Evolutionary conservation across 495 filamentous ascomycete genomes (phyloP).

Genomic region (Lentithecium fluviatile): DNA sequence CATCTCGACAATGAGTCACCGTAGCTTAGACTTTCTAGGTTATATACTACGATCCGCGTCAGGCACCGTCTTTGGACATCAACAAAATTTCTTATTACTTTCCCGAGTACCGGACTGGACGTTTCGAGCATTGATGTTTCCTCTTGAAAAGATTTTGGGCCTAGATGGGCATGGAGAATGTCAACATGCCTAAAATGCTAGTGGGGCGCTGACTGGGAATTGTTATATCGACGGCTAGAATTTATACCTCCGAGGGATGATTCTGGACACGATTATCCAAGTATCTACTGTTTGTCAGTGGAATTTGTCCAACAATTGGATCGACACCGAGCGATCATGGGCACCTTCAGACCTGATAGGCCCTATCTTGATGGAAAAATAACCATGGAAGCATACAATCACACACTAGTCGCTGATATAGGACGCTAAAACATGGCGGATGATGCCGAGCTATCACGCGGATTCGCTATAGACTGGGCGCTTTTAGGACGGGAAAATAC

Average conservation of each 20-base stretch:
- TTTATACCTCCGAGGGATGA: not conserved
- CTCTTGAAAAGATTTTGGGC: not conserved
- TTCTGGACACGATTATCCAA: not conserved
- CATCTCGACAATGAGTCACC: not conserved
- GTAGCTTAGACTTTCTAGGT: not conserved
- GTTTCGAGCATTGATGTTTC: not conserved
- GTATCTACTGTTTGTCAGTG: not conserved
- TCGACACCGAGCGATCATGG: not conserved
- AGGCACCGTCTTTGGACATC: not conserved
- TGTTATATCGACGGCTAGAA: not conserved
- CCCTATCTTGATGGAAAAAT: not conserved
- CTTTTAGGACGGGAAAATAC: too few relatives aligned
- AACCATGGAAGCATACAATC: not conserved
- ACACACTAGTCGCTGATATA: slow-evolving; percentile 5
- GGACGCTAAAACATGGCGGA: not conserved
- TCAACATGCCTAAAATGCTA: not conserved
- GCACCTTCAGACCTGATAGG: not conserved
- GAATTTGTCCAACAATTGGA: not conserved
- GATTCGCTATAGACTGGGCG: too few relatives aligned
- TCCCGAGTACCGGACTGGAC: slow-evolving; percentile 2
- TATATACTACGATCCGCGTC: not conserved
- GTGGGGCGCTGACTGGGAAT: not conserved
- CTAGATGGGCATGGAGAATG: not conserved
- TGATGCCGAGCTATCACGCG: too few relatives aligned
- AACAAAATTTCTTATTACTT: not conserved